These are phyloP conservation scores for Psophocarpus tetragonolobus DNA, from an alignment of 306 rosid genomes.

Conservation along the genomic window DNA sequence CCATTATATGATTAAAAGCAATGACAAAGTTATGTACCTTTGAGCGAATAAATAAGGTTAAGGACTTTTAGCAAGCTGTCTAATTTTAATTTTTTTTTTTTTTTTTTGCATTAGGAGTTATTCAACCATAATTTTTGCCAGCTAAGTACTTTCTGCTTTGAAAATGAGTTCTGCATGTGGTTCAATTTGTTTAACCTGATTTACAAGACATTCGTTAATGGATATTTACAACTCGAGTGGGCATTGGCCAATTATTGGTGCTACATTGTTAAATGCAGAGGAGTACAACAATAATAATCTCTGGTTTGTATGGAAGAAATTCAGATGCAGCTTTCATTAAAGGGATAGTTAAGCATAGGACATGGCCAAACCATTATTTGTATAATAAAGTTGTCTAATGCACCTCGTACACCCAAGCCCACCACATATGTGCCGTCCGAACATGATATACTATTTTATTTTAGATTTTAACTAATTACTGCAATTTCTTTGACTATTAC, in stretches of 20 bases:
- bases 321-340: constrained; percentile 7
- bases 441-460: background rate
- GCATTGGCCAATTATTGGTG: background rate
- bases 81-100: background rate
- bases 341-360: background rate
- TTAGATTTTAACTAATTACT: background rate
- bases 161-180: background rate
- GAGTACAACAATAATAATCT: background rate
- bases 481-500: background rate
- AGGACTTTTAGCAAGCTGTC: background rate
- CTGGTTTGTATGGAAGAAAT: background rate
- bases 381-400: background rate
- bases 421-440: background rate
- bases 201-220: background rate
- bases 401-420: background rate
- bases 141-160: background rate
- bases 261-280: background rate
- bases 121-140: constrained; percentile 2
- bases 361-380: constrained; percentile 5
- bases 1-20: constrained; percentile 16
- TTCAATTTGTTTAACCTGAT: background rate
- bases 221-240: background rate
- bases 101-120: background rate
- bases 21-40: background rate
- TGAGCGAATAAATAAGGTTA: background rate